A percentile compares a stretch with the other conserved stretches of the same genome.
phyloP scores from a whole-genome alignment of 495 filamentous ascomycete species.

The Lineolata rhizophorae region DNA sequence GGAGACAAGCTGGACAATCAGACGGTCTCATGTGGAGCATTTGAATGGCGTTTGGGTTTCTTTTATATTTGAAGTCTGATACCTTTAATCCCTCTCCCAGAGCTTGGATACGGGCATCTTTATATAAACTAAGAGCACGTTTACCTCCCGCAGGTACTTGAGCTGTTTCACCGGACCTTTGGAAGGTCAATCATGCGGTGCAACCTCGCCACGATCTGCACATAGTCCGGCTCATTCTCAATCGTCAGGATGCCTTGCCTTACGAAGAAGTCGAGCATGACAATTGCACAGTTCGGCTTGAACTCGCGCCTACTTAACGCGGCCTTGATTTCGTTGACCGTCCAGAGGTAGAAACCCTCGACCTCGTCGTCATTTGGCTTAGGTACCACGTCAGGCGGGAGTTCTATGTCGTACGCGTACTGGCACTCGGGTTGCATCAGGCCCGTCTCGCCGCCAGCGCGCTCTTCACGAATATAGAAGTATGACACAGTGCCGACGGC shows the following conservation, averaged over 20 bases:
- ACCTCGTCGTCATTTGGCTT: constrained; percentile 74
- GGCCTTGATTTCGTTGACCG: constrained; percentile 48
- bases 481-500: constrained; percentile 59
- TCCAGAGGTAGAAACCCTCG: constrained; percentile 58
- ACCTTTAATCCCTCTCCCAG: too few species aligned
- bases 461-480: constrained; percentile 54
- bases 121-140: too few species aligned
- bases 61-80: too few species aligned
- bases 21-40: too few species aligned
- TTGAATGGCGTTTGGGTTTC: too few species aligned
- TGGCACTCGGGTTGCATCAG: constrained; percentile 80
- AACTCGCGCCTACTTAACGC: constrained; percentile 52
- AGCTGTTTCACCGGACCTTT: too few species aligned
- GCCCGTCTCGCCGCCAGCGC: constrained; percentile 69
- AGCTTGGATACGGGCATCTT: too few species aligned
- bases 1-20: too few species aligned
- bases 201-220: constrained; percentile 51
- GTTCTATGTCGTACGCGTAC: constrained; percentile 77
- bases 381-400: constrained; percentile 42
- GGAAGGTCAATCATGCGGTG: constrained; percentile 75
- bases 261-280: constrained; percentile 78
- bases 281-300: constrained; percentile 81
- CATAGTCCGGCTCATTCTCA: constrained; percentile 64
- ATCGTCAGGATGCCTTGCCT: constrained; percentile 60
- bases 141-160: too few species aligned